phyloP scores from a whole-genome alignment of 208 protist species.

The Leishmania arabica region DNA sequence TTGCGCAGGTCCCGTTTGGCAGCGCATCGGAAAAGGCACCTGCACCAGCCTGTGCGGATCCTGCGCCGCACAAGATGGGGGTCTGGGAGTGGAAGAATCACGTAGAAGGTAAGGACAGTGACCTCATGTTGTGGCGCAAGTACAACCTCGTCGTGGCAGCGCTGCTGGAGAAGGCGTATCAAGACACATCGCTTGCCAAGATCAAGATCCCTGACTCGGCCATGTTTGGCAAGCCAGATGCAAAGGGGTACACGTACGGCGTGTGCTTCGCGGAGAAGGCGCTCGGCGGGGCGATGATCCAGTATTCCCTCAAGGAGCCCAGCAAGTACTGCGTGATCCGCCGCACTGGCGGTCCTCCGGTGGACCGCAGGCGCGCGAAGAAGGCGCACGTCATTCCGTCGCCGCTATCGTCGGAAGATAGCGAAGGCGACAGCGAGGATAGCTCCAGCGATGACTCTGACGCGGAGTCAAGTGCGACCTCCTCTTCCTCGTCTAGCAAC shows the following conservation, averaged over 20 bases:
- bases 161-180: conserved; percentile 59
- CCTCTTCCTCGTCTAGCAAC: conserved; percentile 17
- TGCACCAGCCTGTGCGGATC: background rate
- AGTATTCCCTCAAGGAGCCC: conserved; percentile 46
- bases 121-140: conserved; percentile 45
- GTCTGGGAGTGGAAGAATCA: conserved; percentile 68
- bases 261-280: conserved; percentile 60
- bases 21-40: background rate
- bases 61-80: conserved; percentile 17
- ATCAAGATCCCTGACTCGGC: conserved; percentile 38
- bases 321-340: conserved; percentile 43
- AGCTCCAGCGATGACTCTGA: conserved; percentile 2
- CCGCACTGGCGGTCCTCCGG: conserved; percentile 31
- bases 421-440: conserved; percentile 19
- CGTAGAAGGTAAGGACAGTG: conserved; percentile 35
- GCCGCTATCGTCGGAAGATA: conserved; percentile 26
- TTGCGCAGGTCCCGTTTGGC: conserved; percentile 17
- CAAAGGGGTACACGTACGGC: conserved; percentile 39
- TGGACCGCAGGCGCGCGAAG: conserved; percentile 35
- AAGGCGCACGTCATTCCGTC: conserved; percentile 34
- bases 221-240: conserved; percentile 24
- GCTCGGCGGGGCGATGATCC: conserved; percentile 52
- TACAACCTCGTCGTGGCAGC: conserved; percentile 50
- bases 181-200: conserved; percentile 15
- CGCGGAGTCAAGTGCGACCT: background rate